Evolutionary conservation across 495 filamentous ascomycete species (phyloP), one percentile per base, ranked within the genome.

Genomic region (Penicillium bovifimosum): DNA sequence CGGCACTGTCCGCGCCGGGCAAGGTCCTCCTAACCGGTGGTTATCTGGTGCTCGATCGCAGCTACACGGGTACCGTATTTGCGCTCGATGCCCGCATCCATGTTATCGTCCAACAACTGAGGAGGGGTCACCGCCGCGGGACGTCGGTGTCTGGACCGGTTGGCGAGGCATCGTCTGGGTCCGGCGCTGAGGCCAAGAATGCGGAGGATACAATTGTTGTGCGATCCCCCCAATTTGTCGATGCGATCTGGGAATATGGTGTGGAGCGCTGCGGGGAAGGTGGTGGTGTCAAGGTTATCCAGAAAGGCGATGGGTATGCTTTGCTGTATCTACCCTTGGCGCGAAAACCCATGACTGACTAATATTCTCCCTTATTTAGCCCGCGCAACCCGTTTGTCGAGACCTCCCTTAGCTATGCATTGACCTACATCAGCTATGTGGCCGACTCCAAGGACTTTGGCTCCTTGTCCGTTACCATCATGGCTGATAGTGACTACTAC

Each of bases 401-500:
- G 71, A 93, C 89, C 26, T 85, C 93, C 1, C 76, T 98, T 43
- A 81, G 76, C 70, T 96, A 95, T 70, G 88, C 84, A 47, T 80
- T 97, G 56, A 91, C 86, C 51, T 96, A 96, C 75, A 76, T 81
- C 53, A 80, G 81, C 52, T 75, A 78, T 41, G 66, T 77, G 42
- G 66, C 72, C 49, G 69, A 75, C 56, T 73, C 76, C 6, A 72
- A 80, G 53, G 71, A 74, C 35, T 83, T 95, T 53, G 77, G 77
- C 17, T 82, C 90, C 0, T 67, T 86, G 16, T 80, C 78, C 10
- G 80, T 97, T 60, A 93, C 89, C 44, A 93, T 98, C 68, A 77
- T 96, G 17, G 93, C 95, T 26, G 90, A 96, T 71, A 88, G 87
- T 60, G 89, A 95, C 75, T 98, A 98, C 77, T 97, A 98, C 74